Conservation (phyloP, 352 stramenopile genomes). For the Pythium chondricola region DNA sequence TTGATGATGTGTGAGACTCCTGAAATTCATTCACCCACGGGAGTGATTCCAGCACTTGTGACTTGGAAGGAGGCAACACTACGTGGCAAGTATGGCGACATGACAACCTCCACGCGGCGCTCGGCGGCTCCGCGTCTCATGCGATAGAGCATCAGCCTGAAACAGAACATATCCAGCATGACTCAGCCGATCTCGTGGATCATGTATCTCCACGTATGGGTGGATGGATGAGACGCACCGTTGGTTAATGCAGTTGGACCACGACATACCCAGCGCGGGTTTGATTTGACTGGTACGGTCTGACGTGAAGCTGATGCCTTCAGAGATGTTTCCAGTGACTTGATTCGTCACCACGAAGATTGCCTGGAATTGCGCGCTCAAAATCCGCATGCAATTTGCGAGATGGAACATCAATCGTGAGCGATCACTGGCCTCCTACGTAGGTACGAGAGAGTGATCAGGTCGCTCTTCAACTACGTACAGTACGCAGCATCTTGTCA, state of each 20-base stretch:
- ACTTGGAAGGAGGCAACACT: conserved; percentile 45
- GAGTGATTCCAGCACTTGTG: conserved; percentile 38
- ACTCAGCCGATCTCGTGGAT: no score
- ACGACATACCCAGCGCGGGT: conserved; percentile 67
- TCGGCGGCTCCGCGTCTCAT: conserved; percentile 15
- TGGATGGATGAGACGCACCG: conserved; percentile 28
- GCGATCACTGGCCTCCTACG: conserved; percentile 56
- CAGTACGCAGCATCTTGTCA: no score
- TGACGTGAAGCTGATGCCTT: conserved; percentile 9
- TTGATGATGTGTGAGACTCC: no score
- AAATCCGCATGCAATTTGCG: conserved; percentile 79
- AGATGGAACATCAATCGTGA: conserved; percentile 78
- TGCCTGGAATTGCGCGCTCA: conserved; percentile 69
- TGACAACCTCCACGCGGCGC: conserved; percentile 38
- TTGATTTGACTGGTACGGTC: conserved; percentile 24
- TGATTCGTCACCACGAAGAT: conserved; percentile 79
- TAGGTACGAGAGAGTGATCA: no score
- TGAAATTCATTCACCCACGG: conserved; percentile 12
- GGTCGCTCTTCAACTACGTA: no score
- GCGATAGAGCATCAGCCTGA: conserved; percentile 50
- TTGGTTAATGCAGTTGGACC: conserved; percentile 84
- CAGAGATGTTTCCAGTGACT: conserved; percentile 63
- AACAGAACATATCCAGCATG: background rate
- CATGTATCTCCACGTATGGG: conserved; percentile 2
- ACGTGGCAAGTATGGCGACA: conserved; percentile 47